phyloP scores from a whole-genome alignment of 2,329 filamentous ascomycete genomes.

The Paecilomyces niveus region DNA sequence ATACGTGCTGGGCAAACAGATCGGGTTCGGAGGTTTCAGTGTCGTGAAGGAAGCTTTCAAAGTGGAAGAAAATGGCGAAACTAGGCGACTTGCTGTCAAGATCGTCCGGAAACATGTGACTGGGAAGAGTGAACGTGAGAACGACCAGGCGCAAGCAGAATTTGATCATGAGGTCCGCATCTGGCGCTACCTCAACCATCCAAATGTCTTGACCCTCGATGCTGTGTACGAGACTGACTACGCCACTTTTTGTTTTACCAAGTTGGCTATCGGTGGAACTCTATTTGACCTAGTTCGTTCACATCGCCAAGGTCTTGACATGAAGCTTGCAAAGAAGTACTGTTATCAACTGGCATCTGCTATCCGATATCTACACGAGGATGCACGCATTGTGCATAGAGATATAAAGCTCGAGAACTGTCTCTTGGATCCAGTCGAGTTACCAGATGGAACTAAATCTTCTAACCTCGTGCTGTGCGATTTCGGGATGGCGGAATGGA shows the following conservation, averaged over 20 bases:
- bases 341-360: slow-evolving; percentile 57
- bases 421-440: slow-evolving; percentile 50
- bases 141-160: slow-evolving; percentile 58
- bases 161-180: slow-evolving; percentile 63
- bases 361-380: slow-evolving; percentile 60
- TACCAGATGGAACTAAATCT: slow-evolving; percentile 41
- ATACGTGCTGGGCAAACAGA: slow-evolving; percentile 60
- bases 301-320: slow-evolving; percentile 46
- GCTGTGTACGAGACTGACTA: slow-evolving; percentile 60
- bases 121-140: slow-evolving; percentile 52
- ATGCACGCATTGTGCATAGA: slow-evolving; percentile 58
- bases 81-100: slow-evolving; percentile 55
- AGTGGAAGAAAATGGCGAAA: slow-evolving; percentile 48
- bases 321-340: slow-evolving; percentile 52
- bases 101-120: slow-evolving; percentile 56
- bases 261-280: slow-evolving; percentile 56
- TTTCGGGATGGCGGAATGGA: slow-evolving; percentile 64
- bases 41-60: slow-evolving; percentile 61
- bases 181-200: slow-evolving; percentile 59
- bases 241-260: slow-evolving; percentile 63
- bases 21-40: slow-evolving; percentile 60
- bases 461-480: slow-evolving; percentile 58
- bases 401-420: slow-evolving; percentile 66
- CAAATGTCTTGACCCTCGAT: slow-evolving; percentile 55
- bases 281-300: slow-evolving; percentile 56